These are phyloP conservation scores for Penicillium goetzii DNA, from an alignment of 495 filamentous ascomycete species.

Conservation along the genomic window DNA sequence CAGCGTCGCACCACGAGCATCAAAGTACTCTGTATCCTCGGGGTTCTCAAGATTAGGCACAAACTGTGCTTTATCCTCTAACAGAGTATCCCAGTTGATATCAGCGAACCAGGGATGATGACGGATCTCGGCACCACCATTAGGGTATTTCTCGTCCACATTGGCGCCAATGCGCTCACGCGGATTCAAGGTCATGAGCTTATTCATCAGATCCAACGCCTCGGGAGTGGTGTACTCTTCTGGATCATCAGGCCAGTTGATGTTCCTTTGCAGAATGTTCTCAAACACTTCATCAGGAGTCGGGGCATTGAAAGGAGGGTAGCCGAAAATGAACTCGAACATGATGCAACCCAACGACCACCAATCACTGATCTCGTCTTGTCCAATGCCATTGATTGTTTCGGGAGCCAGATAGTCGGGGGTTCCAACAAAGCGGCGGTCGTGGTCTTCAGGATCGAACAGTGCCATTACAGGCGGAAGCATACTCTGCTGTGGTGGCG, in stretches of 20 bases:
- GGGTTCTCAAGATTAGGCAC: conserved; percentile 92
- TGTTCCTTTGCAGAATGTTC: conserved; percentile 86
- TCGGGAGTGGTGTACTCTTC: conserved; percentile 76
- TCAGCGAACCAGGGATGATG: conserved; percentile 86
- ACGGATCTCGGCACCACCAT: conserved; percentile 88
- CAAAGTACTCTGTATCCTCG: conserved; percentile 98
- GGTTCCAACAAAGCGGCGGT: conserved; percentile 92
- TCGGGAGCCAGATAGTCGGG: conserved; percentile 97
- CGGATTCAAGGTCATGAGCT: conserved; percentile 80
- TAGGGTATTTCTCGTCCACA: conserved; percentile 72
- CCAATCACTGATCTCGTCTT: conserved; percentile 99
- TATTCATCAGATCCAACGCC: conserved; percentile 91
- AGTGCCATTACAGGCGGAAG: conserved; percentile 93
- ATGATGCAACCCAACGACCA: conserved; percentile 98
- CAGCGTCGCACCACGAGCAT: conserved; percentile 84
- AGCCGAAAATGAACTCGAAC: conserved; percentile 92
- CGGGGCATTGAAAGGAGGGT: conserved; percentile 89
- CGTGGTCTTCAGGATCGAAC: conserved; percentile 93
- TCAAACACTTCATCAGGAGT: conserved; percentile 95
- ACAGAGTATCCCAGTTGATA: conserved; percentile 84
- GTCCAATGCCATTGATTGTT: conserved; percentile 90
- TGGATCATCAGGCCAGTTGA: conserved; percentile 81
- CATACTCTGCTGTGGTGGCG: conserved; percentile 78
- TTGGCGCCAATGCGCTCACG: conserved; percentile 82
- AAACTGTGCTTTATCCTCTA: conserved; percentile 93